phyloP scores from a whole-genome alignment of 2,329 filamentous ascomycete species.

The Gaeumannomyces tritici region DNA sequence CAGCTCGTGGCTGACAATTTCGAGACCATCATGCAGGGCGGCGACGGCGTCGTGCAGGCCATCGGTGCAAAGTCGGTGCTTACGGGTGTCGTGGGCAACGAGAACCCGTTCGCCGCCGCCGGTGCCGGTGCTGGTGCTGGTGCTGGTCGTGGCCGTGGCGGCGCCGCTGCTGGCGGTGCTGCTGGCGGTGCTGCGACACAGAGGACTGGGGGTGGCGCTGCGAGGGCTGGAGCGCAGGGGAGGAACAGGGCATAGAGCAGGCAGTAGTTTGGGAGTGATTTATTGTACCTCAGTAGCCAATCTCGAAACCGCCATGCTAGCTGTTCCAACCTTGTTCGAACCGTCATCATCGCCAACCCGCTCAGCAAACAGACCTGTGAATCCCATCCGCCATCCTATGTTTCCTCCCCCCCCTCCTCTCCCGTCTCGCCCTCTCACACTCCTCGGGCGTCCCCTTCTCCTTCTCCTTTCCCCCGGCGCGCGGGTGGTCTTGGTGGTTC shows the following conservation, averaged over 20 bases:
- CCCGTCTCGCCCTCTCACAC: conserved; percentile 4
- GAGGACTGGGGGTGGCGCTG: background rate
- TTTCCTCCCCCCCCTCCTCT: background rate
- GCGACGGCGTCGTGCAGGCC: conserved; percentile 36
- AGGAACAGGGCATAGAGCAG: background rate
- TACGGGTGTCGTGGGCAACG: conserved; percentile 37
- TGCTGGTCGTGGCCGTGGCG: background rate
- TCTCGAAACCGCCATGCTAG: background rate
- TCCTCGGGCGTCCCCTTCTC: background rate
- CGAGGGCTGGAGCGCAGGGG: background rate
- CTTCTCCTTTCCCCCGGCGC: background rate
- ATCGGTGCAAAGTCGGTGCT: conserved; percentile 39
- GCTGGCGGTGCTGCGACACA: no score
- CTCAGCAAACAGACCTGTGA: conserved; percentile 15
- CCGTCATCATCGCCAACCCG: background rate
- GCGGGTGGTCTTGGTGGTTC: conserved; percentile 6
- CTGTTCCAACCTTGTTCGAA: background rate
- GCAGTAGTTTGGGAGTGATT: background rate
- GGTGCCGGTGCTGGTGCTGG: background rate
- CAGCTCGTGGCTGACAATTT: conserved; percentile 46
- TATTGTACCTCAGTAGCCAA: background rate
- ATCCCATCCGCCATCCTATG: conserved; percentile 16
- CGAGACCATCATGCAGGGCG: conserved; percentile 41
- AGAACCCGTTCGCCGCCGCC: conserved; percentile 17
- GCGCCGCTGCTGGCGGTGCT: no score